Evolutionary conservation across 1,139 yeast genomes (phyloP), one percentile per base, ranked within the genome.

Genomic region (Sugiyamaella castrensis): DNA sequence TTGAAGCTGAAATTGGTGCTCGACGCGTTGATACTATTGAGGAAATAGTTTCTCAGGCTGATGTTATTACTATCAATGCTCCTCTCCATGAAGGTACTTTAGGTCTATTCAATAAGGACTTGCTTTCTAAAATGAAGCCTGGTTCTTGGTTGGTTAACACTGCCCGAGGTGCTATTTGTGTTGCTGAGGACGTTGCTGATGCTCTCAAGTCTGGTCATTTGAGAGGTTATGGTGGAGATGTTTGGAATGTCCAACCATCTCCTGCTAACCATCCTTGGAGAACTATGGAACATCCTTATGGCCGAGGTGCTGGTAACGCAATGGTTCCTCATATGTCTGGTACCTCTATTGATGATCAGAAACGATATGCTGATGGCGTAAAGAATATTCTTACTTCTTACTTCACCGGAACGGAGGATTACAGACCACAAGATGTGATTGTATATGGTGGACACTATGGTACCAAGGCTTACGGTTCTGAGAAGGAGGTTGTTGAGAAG

Each of bases 271-370:
- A 84, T 63, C 89, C 91, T 55, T 85, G 94, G 94, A 75, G 89
- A 73, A 53, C 72, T 29, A 80, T 84, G 82, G 65, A 19, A 19
- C 24, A 19, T 19, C 24, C 71, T 48, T 82, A 82, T 74, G 71
- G 75, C 57, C 77, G 72, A 57, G 87, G 86, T 50, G 84, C 79
- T 37, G 92, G 92, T 58, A 85, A 86, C 62, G 92, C 91, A 52
- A 84, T 85, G 92, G 82, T 88, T 47, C 91, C 91, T 28, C 94
- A 85, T 64, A 78, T 82, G 55, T 81, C 87, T 49, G 94, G 94
- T 53, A 82, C 92, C 32, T 81, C 87, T 43, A 71, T 85, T 58
- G 94, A 85, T 66, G 92, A 94, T 40, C 94, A 85, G 71, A 72
- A 73, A 37, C 76, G 94, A 61, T 85, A 86, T 60, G 80, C 92